Evolutionary conservation across 1,284 basidiomycete species (phyloP), one percentile per base, ranked within the genome.

Genomic region (Cutaneotrichosporon sp.): DNA sequence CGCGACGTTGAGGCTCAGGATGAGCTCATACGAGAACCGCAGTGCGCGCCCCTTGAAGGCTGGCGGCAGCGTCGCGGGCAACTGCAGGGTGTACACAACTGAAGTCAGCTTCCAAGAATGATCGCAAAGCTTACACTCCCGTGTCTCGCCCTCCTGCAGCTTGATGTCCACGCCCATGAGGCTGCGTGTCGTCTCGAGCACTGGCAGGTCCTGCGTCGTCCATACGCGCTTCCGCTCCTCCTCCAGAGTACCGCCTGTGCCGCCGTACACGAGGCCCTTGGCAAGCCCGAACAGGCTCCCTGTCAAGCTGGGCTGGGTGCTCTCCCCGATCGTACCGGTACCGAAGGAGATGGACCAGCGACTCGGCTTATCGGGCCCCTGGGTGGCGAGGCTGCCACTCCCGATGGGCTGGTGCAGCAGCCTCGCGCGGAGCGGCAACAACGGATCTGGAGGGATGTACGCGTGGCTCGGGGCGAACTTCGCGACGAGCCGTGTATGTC

Each of bases 1-100:
- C 0, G 64, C 65, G 14, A 77, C 69, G 33, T 70, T 74, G 59
- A 77, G 72, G 1, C 94, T 93, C 1, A 98, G 84, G 11, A 90
- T 83, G 13, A 99, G 85, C 68, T 92, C 88, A 75, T 98, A 99
- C 10, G 88, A 88, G 76, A 99, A 95, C 69, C 84, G 85, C 65
- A 97, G 83, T 1, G 88, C 84, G 55, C 89, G 87, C 2, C 95
- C 95, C 45, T 86, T 85, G 81, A 91, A 97, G 0, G 93, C 92
- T 0, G 95, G 95, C 0, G 95, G 95, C 0, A 98, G 82, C 60
- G 86, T 86, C 6, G 86, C 81, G 0, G 95, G 94, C 1, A 97
- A 80, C 2, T 81, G 78, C 3, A 94, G 79, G 0, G 85, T 85
- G 75, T 95, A 95, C 2, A 86, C 87, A 77, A 90, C 92, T 95